These are phyloP conservation scores for Beauveria brongniartii DNA, from an alignment of 2,329 filamentous ascomycete genomes.

Conservation along the genomic window DNA sequence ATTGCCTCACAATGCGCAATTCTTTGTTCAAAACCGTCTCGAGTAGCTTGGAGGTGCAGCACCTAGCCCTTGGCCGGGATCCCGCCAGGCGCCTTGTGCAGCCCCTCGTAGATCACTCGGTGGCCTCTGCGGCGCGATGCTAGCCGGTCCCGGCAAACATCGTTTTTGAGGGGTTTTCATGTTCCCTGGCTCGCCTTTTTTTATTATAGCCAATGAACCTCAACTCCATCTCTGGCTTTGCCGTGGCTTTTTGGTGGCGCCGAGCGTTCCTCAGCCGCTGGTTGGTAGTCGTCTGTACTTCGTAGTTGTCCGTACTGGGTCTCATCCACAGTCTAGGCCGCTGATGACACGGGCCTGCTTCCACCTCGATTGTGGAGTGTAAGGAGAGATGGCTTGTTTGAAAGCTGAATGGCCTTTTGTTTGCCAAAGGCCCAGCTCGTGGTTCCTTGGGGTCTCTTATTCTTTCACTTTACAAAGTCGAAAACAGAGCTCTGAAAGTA, in stretches of 20 bases:
- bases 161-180: conserved; percentile 6
- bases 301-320: not conserved
- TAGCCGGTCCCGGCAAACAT: conserved; percentile 4
- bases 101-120: conserved; percentile 1
- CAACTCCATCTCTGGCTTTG: not conserved
- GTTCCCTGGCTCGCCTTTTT: not conserved
- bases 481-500: not conserved
- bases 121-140: not conserved
- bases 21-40: not conserved
- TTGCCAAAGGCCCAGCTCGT: not conserved
- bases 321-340: conserved; percentile 5
- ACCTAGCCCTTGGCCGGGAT: not conserved
- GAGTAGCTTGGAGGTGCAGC: not conserved
- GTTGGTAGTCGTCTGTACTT: not conserved
- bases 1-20: not conserved
- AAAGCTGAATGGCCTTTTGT: conserved; percentile 6
- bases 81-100: not conserved
- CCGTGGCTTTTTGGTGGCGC: conserved; percentile 7
- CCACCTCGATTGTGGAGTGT: conserved; percentile 9
- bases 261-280: not conserved
- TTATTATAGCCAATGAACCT: not conserved
- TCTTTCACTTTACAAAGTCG: not conserved
- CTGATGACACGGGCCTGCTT: conserved; percentile 10
- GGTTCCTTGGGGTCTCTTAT: not conserved
- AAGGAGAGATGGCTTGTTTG: not conserved